These are phyloP conservation scores for Russula sp. DNA, from an alignment of 768 basidiomycete species.

Conservation along the genomic window DNA sequence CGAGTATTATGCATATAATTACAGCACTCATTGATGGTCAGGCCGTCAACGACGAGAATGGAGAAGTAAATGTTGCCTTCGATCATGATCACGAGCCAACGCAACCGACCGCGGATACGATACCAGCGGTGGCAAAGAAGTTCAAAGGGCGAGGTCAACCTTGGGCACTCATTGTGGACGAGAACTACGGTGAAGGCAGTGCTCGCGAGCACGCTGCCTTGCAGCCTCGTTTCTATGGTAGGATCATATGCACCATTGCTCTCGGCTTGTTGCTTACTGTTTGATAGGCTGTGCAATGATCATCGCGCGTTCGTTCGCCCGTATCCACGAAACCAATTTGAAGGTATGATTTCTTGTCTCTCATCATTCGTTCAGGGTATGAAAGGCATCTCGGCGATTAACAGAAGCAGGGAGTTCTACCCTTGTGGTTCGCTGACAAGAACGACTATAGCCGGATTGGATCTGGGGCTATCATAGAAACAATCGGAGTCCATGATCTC, in stretches of 20 bases:
- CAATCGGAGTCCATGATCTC: constrained; percentile 73
- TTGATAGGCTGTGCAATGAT: constrained; percentile 78
- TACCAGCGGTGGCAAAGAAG: constrained; percentile 86
- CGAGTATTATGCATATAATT: constrained; percentile 1
- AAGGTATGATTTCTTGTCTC: constrained; percentile 52
- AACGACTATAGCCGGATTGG: constrained; percentile 81
- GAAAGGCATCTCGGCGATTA: constrained; percentile 13
- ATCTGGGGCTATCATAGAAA: constrained; percentile 78
- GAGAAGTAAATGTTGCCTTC: constrained; percentile 87
- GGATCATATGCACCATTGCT: constrained; percentile 17
- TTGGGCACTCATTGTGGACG: constrained; percentile 93
- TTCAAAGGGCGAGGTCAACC: constrained; percentile 81
- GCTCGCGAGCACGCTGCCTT: constrained; percentile 97
- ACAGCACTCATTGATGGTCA: constrained; percentile 34
- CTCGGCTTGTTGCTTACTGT: constrained; percentile 7
- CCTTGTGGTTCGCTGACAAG: constrained; percentile 90
- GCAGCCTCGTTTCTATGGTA: constrained; percentile 92
- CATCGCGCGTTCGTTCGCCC: constrained; percentile 89
- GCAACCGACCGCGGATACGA: constrained; percentile 63
- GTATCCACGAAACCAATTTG: constrained; percentile 97
- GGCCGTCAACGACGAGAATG: constrained; percentile 94
- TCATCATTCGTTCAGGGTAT: neutral
- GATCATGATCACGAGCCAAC: constrained; percentile 57
- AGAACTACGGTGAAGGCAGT: constrained; percentile 97
- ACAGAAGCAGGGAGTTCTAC: constrained; percentile 96